Base-by-base conservation (phyloP, 2,329 filamentous ascomycete species). In the Mycogone perniciosa region DNA sequence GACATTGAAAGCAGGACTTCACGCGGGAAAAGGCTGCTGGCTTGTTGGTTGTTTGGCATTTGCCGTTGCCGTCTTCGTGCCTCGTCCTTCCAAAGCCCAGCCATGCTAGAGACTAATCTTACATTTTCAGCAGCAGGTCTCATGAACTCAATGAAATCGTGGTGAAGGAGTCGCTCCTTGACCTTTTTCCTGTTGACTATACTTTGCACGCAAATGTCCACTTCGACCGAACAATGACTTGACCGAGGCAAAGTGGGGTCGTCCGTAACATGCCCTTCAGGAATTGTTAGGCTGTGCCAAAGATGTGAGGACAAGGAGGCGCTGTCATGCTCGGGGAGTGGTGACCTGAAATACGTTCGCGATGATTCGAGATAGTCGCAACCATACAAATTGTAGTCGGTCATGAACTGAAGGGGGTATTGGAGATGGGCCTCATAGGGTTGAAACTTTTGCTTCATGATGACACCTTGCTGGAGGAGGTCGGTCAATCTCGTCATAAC, bases 351-450 rank as follows among this genome's bases (percentile, higher is more conserved):
- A 30, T 71, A 76, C 1, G 84, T 81, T 56, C 82, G 87, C 7
- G 74, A 74, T 45, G 83, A 86, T 52, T 92, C 81, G 57, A 97
- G 82, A 61, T 92, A 95, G 50, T 83, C 85, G 64, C 93, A 99
- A 6, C 95, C 95, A 66, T 95, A 97, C 58, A 99, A 74, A 64
- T 96, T 99, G 74, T 95, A 99, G 67, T 99, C 95, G 57, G 86
- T 87, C 93, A 99, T 97, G 81, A 95, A 99, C 69, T 99, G 95
- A 7, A 93, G 76, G 7, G 96, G 72, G 65, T 91, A 97, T 63
- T 96, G 89, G 55, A 97, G 68, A 65, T 99, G 95, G 13, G 88
- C 90, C 69, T 99, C 93, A 63, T 93, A 95, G 0, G 93, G 92
- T 63, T 97, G 92, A 40, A 99, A 86, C 27, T 81, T 78, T 53